Percentiles rank a stretch among this genome's conserved stretches.
phyloP scores from a whole-genome alignment of 768 basidiomycete species.

The Boletales sp. region DNA sequence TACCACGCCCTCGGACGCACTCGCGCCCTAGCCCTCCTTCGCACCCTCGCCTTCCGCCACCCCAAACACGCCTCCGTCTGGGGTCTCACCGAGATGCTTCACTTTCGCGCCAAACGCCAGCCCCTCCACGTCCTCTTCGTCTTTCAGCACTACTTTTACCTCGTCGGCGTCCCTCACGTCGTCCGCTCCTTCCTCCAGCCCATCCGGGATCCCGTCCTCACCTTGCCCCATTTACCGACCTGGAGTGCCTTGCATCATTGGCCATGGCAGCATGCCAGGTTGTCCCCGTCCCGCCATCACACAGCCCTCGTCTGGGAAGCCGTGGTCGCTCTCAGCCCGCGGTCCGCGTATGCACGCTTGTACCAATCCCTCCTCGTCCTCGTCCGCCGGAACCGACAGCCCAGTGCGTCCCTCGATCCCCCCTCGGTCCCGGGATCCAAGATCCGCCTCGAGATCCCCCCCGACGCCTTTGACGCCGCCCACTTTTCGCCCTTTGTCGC shows the following conservation, averaged over 20 bases:
- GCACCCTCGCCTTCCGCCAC: slow-evolving; percentile 19
- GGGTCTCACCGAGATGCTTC: slow-evolving; percentile 29
- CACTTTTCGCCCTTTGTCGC: slow-evolving; percentile 56
- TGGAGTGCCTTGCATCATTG: no score
- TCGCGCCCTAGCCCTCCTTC: slow-evolving; percentile 14
- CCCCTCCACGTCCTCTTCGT: slow-evolving; percentile 30
- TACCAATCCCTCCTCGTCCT: slow-evolving; percentile 43
- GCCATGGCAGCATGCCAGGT: no score
- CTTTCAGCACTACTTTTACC: slow-evolving; percentile 50
- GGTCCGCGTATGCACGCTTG: slow-evolving; percentile 30
- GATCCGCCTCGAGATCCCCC: slow-evolving; percentile 18
- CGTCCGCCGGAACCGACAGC: slow-evolving; percentile 7
- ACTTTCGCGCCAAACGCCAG: slow-evolving; percentile 19
- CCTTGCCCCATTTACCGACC: no score
- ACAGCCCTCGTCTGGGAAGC: slow-evolving; percentile 36
- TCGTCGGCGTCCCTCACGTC: slow-evolving; percentile 48
- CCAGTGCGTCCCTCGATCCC: neutral
- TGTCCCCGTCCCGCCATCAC: slow-evolving; percentile 21
- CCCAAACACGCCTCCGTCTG: slow-evolving; percentile 23
- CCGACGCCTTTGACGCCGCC: slow-evolving; percentile 30
- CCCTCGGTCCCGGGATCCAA: neutral
- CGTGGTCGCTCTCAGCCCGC: slow-evolving; percentile 19
- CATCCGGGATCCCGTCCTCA: neutral
- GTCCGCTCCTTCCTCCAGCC: slow-evolving; percentile 10
- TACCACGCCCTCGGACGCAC: slow-evolving; percentile 22